Percentiles rank a stretch among this genome's conserved stretches.
Conservation (phyloP, 2,329 filamentous ascomycete species). For the Fusarium mundagurra region DNA sequence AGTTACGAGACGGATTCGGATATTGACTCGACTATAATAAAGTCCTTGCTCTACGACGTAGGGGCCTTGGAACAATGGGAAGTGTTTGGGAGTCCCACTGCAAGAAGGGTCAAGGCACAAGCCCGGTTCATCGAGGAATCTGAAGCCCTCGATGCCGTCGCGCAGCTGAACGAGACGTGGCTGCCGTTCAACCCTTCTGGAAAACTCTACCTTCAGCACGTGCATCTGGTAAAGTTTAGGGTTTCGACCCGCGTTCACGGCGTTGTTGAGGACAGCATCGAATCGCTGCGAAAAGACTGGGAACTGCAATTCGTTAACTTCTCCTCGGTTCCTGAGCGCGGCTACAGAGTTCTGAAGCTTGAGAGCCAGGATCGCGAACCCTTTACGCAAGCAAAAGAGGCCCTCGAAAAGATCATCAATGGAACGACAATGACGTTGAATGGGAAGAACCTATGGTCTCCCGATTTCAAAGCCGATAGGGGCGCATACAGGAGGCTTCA, state of each 20-base stretch:
- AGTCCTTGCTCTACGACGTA: slow-evolving; percentile 44
- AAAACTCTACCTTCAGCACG: slow-evolving; percentile 50
- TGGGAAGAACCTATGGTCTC: slow-evolving; percentile 6
- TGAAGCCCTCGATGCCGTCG: slow-evolving; percentile 48
- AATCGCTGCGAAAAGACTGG: slow-evolving; percentile 44
- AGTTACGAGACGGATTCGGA: slow-evolving; percentile 41
- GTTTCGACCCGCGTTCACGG: slow-evolving; percentile 48
- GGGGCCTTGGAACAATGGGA: slow-evolving; percentile 51
- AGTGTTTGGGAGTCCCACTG: slow-evolving; percentile 26
- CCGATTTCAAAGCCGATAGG: not conserved
- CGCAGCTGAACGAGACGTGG: slow-evolving; percentile 43
- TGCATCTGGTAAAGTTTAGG: slow-evolving; percentile 52
- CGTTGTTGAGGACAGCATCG: slow-evolving; percentile 45
- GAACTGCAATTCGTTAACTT: slow-evolving; percentile 32
- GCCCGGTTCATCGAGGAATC: slow-evolving; percentile 52
- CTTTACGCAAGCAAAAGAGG: slow-evolving; percentile 3
- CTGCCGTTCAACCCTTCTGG: slow-evolving; percentile 45
- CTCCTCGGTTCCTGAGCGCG: not conserved
- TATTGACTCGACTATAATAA: slow-evolving; percentile 33
- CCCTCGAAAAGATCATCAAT: not conserved
- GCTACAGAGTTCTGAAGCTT: slow-evolving; percentile 8
- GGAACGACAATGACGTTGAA: slow-evolving; percentile 4
- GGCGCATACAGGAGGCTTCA: not conserved
- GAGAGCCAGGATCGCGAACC: slow-evolving; percentile 8
- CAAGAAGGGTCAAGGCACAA: slow-evolving; percentile 52